Conservation (phyloP, 2,329 filamentous ascomycete species). For the Pleurostoma richardsiae region DNA sequence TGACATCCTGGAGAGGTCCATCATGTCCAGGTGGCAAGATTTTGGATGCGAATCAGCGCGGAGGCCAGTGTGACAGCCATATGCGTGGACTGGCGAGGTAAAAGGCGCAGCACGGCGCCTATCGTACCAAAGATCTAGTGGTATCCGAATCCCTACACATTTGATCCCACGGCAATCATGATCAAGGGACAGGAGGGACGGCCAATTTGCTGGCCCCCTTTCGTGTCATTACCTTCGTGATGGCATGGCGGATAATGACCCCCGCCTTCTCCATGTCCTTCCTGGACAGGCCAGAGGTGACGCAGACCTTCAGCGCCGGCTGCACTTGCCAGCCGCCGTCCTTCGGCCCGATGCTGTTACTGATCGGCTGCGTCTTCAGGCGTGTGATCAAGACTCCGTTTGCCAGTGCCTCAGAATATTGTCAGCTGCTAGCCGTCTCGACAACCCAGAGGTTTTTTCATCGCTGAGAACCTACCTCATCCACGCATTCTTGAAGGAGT, state of each 20-base stretch:
- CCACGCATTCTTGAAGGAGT: constrained; percentile 85
- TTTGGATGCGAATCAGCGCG: no score
- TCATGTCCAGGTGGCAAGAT: no score
- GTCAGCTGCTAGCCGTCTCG: constrained; percentile 5
- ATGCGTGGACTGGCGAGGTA: no score
- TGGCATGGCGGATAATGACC: constrained; percentile 79
- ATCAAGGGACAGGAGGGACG: constrained; percentile 13
- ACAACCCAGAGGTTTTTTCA: no score
- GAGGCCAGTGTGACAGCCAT: no score
- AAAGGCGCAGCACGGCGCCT: no score
- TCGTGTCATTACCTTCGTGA: constrained; percentile 82
- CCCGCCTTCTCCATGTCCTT: constrained; percentile 97
- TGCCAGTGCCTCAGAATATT: constrained; percentile 57
- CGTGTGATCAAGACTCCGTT: constrained; percentile 89
- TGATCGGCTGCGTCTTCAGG: constrained; percentile 71
- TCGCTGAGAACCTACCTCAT: constrained; percentile 64
- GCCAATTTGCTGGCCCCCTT: constrained; percentile 47
- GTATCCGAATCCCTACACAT: no score
- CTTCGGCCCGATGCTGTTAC: constrained; percentile 57
- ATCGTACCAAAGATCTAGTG: no score
- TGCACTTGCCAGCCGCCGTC: constrained; percentile 66
- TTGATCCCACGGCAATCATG: no score
- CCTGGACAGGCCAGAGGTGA: constrained; percentile 81
- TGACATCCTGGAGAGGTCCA: no score
- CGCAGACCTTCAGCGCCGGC: constrained; percentile 85